These are phyloP conservation scores for Hypoxylon subgilvum DNA, from an alignment of 495 filamentous ascomycete genomes.

Conservation along the genomic window DNA sequence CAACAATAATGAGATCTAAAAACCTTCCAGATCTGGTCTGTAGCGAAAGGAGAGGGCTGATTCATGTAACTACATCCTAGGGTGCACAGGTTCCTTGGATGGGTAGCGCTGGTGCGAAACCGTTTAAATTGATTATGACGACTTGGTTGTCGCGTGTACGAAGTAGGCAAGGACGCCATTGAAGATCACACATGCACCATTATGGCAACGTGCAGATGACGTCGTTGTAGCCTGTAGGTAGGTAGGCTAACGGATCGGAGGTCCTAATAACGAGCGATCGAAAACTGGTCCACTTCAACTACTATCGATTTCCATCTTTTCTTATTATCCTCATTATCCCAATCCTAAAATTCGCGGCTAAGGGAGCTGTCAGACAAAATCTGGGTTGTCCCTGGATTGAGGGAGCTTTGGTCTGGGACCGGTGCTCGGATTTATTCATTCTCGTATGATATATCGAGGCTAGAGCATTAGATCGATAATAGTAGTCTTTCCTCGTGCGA, in stretches of 20 bases:
- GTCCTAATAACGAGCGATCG: constrained; percentile 20
- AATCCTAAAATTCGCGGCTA: constrained; percentile 7
- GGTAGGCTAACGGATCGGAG: constrained; percentile 24
- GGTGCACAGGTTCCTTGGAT: constrained; percentile 4
- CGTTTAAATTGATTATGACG: constrained; percentile 31
- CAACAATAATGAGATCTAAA: constrained; percentile 28
- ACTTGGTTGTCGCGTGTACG: constrained; percentile 18
- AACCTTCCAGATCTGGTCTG: constrained; percentile 11
- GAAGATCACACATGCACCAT: constrained; percentile 19
- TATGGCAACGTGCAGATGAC: constrained; percentile 28
- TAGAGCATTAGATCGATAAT: constrained; percentile 1
- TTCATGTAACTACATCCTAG: background rate
- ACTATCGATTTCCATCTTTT: constrained; percentile 28
- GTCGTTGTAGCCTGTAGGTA: too few relatives aligned
- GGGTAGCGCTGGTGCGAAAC: constrained; percentile 17
- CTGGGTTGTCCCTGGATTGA: constrained; percentile 10
- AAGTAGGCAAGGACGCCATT: background rate
- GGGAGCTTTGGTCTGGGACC: background rate
- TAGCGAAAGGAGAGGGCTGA: constrained; percentile 7
- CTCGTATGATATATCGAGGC: background rate
- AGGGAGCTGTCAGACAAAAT: constrained; percentile 21
- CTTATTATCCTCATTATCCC: background rate
- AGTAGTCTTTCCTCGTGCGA: too few relatives aligned
- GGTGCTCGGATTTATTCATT: constrained; percentile 15
- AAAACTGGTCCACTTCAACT: constrained; percentile 28